These are phyloP conservation scores for Trametes polyzona DNA, from an alignment of 1,284 basidiomycete species.

Conservation along the genomic window DNA sequence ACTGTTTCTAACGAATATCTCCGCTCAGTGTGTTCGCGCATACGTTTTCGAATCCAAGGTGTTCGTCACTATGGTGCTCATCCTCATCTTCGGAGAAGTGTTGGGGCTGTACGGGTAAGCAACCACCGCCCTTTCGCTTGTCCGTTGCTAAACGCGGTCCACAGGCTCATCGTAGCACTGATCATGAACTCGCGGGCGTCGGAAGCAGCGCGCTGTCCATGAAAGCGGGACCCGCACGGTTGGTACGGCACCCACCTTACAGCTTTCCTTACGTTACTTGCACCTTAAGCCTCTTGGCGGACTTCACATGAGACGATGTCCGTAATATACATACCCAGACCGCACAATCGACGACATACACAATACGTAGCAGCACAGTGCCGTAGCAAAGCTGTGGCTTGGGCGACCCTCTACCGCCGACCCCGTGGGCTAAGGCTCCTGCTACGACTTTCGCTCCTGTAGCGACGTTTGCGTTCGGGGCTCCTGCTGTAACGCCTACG, in stretches of 20 bases:
- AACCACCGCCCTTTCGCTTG: not conserved
- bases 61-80: constrained; percentile 89
- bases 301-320: constrained; percentile 14
- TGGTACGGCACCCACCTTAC: not conserved
- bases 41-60: constrained; percentile 87
- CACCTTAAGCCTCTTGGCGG: not conserved
- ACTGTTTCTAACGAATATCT: not conserved
- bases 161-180: constrained; percentile 83
- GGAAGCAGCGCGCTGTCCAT: constrained; percentile 30
- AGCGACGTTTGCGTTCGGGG: constrained; percentile 36
- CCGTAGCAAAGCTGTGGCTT: not conserved
- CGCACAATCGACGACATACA: not conserved
- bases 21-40: constrained; percentile 65
- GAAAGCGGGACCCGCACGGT: not conserved
- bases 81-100: constrained; percentile 95
- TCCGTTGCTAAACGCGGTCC: not conserved
- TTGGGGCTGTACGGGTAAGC: constrained; percentile 84
- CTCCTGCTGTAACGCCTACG: constrained; percentile 47
- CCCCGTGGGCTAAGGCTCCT: constrained; percentile 22
- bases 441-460: constrained; percentile 28
- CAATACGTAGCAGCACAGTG: not conserved
- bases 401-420: constrained; percentile 2
- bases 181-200: constrained; percentile 83
- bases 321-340: constrained; percentile 24
- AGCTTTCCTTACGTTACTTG: not conserved